Base-by-base conservation (phyloP, 2,329 filamentous ascomycete species). In the Aspergillus unguis region DNA sequence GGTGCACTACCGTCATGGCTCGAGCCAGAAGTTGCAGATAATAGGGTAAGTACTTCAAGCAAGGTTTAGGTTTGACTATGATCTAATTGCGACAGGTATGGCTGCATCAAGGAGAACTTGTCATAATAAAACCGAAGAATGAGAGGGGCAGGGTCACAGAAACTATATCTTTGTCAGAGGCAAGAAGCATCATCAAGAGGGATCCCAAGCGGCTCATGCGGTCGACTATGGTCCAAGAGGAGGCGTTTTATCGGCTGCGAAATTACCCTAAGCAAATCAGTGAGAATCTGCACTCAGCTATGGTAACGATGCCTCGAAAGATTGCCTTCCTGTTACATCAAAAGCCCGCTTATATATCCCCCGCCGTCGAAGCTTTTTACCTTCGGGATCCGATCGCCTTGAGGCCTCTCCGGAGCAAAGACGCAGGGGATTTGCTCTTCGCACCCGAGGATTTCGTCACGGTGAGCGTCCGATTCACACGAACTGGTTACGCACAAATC, bases 291-390 rank as follows among this genome's bases (percentile, higher is more conserved):
- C 94, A 99, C 69, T 80, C 87, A 64, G 81, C 89, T 1, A 71
- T 85, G 3, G 75, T 90, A 27, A 86, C 82, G 0, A 79, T 99
- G 31, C 94, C 94, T 0, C 84, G 94, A 53, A 91, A 86, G 60
- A 74, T 96, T 28, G 92, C 91, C 5, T 86, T 86, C 59, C 78
- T 97, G 35, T 75, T 99, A 2, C 88, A 92, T 62, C 75, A 82
- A 40, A 83, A 85, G 25, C 89, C 92, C 0, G 81, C 85, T 11
- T 85, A 88, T 54, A 85, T 97, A 52, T 86, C 91, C 2, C 85
- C 91, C 0, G 91, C 90, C 1, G 83, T 92, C 2, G 95, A 99
- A 70, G 85, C 88, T 1, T 97, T 99, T 71, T 97, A 97, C 69
- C 80, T 96, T 10, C 85, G 94, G 56, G 92, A 97, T 64, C 86